Conservation (phyloP, 441 rosid genomes). For the Gossypium aridum region DNA sequence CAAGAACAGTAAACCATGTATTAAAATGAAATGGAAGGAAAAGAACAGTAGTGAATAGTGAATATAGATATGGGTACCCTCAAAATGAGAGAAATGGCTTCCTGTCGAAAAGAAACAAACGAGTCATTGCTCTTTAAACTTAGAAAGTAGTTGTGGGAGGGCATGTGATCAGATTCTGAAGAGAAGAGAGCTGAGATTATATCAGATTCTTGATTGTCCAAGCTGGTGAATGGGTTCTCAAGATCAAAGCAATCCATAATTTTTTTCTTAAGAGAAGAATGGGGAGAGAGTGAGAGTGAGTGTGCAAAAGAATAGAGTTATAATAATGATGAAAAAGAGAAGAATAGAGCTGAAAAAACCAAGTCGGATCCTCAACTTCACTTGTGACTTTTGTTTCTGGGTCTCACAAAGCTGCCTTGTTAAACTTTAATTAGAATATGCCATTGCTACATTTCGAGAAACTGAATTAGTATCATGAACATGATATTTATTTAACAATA, state of each 20-base stretch:
- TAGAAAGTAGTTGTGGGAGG: constrained; percentile 23
- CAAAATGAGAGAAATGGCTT: constrained; percentile 40
- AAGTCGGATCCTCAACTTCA: constrained; percentile 11
- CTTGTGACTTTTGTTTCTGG: neutral
- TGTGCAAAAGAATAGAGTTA: constrained; percentile 8
- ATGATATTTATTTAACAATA: neutral
- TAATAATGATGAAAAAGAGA: constrained; percentile 27
- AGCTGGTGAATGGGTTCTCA: constrained; percentile 44
- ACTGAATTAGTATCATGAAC: neutral
- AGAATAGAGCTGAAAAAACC: constrained; percentile 25
- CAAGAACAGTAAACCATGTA: neutral
- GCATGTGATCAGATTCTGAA: constrained; percentile 50
- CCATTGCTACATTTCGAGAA: neutral
- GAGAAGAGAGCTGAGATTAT: constrained; percentile 31
- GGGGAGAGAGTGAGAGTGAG: constrained; percentile 5
- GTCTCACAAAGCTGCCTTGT: constrained; percentile 9
- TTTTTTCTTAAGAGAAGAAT: neutral
- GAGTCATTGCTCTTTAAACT: constrained; percentile 19
- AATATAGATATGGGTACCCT: constrained; percentile 25
- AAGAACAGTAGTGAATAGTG: neutral
- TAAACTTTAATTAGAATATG: constrained; percentile 13
- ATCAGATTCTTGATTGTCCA: constrained; percentile 14
- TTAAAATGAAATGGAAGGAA: neutral
- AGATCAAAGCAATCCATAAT: constrained; percentile 50
- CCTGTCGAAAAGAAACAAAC: constrained; percentile 34